phyloP scores from a whole-genome alignment of 164 flowering plant species.

The Akebia trifoliata region DNA sequence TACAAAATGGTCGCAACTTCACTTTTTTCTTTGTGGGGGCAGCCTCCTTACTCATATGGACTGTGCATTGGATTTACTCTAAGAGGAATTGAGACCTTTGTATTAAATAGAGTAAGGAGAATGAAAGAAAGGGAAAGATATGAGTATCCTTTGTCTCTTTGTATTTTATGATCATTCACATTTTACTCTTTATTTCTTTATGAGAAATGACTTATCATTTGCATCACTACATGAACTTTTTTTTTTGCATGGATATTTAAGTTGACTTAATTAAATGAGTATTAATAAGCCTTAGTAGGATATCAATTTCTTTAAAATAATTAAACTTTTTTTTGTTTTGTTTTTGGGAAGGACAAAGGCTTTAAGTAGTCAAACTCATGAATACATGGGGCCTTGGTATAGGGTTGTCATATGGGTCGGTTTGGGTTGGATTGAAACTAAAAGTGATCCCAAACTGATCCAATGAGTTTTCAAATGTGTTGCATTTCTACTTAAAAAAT shows the following conservation, averaged over 20 bases:
- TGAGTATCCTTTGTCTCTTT: conserved; percentile 36
- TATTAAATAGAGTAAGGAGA: not conserved
- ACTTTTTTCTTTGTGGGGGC: not conserved
- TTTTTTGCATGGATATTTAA: conserved; percentile 16
- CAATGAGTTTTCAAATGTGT: too few relatives aligned
- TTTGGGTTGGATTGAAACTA: too few relatives aligned
- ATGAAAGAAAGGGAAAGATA: conserved; percentile 8
- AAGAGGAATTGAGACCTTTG: conserved; percentile 2
- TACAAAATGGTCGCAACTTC: conserved; percentile 4
- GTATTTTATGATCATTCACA: conserved; percentile 33
- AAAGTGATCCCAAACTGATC: too few relatives aligned
- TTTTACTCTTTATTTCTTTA: conserved; percentile 16
- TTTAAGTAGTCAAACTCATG: too few relatives aligned
- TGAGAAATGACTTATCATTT: conserved; percentile 26
- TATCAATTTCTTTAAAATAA: too few relatives aligned
- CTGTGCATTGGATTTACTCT: conserved; percentile 21
- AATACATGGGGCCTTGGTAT: too few relatives aligned
- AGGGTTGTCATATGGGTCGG: too few relatives aligned
- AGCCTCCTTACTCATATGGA: conserved; percentile 22
- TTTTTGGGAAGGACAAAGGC: not conserved
- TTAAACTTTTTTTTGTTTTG: too few relatives aligned
- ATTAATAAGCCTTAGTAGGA: too few relatives aligned
- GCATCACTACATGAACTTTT: conserved; percentile 20
- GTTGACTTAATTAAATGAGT: conserved; percentile 18
- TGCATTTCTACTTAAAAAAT: too few relatives aligned